These are phyloP conservation scores for Phytomonas sp. DNA, from an alignment of 208 protist species.

Conservation along the genomic window DNA sequence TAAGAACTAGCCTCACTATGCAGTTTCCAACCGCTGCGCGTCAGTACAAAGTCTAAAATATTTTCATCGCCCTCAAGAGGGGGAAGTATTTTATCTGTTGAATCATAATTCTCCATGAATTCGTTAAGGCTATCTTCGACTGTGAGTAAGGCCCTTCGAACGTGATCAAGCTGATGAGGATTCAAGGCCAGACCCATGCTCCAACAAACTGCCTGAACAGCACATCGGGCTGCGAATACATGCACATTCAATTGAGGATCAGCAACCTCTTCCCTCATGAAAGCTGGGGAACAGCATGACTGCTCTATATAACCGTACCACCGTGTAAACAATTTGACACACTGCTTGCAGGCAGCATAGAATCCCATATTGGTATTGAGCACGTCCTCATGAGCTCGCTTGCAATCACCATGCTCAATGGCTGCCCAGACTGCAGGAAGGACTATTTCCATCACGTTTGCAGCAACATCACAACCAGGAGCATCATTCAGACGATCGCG, in stretches of 20 bases:
- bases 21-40: conserved; percentile 53
- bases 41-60: conserved; percentile 2
- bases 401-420: conserved; percentile 7
- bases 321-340: conserved; percentile 32
- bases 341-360: conserved; percentile 21
- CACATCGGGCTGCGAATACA: conserved; percentile 33
- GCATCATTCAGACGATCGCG: conserved; percentile 20
- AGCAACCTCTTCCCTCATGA: neutral
- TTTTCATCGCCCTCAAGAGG: neutral
- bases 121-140: neutral
- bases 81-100: neutral
- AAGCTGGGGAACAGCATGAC: neutral
- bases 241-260: conserved; percentile 12
- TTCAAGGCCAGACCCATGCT: conserved; percentile 23
- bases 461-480: conserved; percentile 20
- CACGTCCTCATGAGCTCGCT: neutral
- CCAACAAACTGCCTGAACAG: conserved; percentile 56
- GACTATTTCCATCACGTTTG: conserved; percentile 25
- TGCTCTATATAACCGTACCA: conserved; percentile 33
- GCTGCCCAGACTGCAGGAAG: conserved; percentile 19
- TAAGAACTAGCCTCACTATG: conserved; percentile 29
- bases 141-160: conserved; percentile 3
- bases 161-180: conserved; percentile 3
- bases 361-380: neutral
- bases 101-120: conserved; percentile 1